Conservation (phyloP, 306 rosid genomes). For the Boehmeria nivea region DNA sequence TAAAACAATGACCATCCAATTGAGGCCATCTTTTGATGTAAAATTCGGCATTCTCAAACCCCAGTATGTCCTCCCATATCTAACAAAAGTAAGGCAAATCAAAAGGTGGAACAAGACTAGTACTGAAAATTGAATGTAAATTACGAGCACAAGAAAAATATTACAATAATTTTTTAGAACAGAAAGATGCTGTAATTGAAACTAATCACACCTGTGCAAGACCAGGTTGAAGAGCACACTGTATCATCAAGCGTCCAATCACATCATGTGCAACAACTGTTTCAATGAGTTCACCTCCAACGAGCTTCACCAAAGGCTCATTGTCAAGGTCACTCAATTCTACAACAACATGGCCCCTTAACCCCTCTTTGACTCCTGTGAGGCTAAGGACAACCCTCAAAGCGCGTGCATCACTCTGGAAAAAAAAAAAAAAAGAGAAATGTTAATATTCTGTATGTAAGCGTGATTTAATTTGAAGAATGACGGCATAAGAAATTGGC, state of each 20-base stretch:
- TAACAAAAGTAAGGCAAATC: constrained; percentile 36
- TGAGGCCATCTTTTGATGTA: constrained; percentile 93
- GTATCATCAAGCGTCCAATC: constrained; percentile 97
- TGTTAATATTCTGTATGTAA: constrained; percentile 6
- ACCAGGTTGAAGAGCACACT: constrained; percentile 98
- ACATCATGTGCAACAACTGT: constrained; percentile 99
- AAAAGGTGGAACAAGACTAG: background rate
- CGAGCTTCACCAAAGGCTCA: constrained; percentile 94
- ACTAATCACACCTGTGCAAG: constrained; percentile 76
- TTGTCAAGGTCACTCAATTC: constrained; percentile 99
- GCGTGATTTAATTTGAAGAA: constrained; percentile 16
- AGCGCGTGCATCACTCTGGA: constrained; percentile 96
- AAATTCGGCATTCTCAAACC: constrained; percentile 98
- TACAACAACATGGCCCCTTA: constrained; percentile 86
- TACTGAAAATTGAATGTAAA: background rate
- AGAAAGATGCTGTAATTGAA: too few relatives aligned
- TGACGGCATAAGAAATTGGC: constrained; percentile 9
- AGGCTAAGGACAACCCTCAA: constrained; percentile 97
- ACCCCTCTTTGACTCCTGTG: constrained; percentile 87
- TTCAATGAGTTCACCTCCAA: constrained; percentile 93
- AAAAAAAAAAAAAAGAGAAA: constrained; percentile 1
- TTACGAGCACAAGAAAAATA: background rate
- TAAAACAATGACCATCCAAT: constrained; percentile 59
- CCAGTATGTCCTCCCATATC: constrained; percentile 99
- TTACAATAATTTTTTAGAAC: too few relatives aligned